Percentiles rank a stretch among this genome's conserved stretches.
Evolutionary conservation across 192 early-diverging fungal species (phyloP).

Genomic region (Haplosporangium gracile): DNA sequence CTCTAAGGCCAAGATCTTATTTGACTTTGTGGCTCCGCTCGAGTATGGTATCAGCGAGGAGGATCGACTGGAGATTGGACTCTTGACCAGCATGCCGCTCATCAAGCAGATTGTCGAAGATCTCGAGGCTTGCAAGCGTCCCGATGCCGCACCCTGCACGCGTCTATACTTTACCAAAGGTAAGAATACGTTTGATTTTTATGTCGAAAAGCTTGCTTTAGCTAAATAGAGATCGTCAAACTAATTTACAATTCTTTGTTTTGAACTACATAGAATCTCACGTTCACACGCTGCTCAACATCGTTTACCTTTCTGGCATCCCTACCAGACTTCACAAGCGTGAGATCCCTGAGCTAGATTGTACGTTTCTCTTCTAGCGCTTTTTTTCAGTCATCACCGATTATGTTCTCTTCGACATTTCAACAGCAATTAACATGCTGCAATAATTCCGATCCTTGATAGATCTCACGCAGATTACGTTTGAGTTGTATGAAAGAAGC

Average conservation of each 20-base stretch:
- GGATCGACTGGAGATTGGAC: conserved; percentile 90
- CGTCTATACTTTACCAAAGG: conserved; percentile 96
- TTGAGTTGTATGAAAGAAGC: conserved; percentile 94
- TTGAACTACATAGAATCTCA: conserved; percentile 76
- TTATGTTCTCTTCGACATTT: conserved; percentile 13
- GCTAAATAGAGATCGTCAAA: neutral
- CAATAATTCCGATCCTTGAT: conserved; percentile 1
- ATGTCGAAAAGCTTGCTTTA: neutral
- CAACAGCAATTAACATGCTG: neutral
- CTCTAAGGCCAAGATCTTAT: conserved; percentile 84
- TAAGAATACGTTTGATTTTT: conserved; percentile 16
- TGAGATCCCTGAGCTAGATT: conserved; percentile 91
- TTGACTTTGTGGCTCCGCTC: conserved; percentile 93
- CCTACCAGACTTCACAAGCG: conserved; percentile 75
- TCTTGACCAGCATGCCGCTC: conserved; percentile 80
- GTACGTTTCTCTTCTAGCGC: conserved; percentile 59
- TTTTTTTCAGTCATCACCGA: no score
- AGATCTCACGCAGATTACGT: conserved; percentile 97
- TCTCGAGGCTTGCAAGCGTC: conserved; percentile 70
- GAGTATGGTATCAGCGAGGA: conserved; percentile 91
- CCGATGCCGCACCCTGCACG: conserved; percentile 68
- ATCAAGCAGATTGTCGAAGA: conserved; percentile 86
- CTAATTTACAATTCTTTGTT: neutral
- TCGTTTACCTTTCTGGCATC: conserved; percentile 89
- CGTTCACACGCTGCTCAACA: conserved; percentile 92